Conservation (phyloP, 495 filamentous ascomycete species). For the Daldinia bambusicola region DNA sequence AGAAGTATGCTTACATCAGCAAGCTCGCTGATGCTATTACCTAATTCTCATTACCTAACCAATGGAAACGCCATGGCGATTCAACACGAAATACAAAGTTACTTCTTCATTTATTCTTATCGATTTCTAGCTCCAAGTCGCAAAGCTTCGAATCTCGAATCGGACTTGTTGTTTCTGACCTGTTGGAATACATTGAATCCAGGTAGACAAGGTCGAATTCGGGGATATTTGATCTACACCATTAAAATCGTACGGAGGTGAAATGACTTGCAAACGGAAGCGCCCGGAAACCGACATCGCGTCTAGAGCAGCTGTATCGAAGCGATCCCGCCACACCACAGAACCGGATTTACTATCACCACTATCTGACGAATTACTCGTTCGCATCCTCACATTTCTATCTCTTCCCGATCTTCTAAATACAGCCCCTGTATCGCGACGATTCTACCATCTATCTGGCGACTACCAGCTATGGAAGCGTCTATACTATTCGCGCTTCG, state of each 20-base stretch:
- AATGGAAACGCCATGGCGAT: not conserved
- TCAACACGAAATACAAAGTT: not conserved
- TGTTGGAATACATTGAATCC: not conserved
- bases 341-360: conserved; percentile 59
- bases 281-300: conserved; percentile 30
- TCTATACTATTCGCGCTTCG: conserved; percentile 88
- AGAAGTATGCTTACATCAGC: not conserved
- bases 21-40: not conserved
- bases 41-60: not conserved
- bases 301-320: conserved; percentile 32
- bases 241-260: not conserved
- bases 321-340: conserved; percentile 41
- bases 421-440: conserved; percentile 82
- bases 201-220: not conserved
- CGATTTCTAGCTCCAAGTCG: not conserved
- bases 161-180: not conserved
- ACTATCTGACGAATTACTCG: conserved; percentile 87
- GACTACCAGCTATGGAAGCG: conserved; percentile 94
- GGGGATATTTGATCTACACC: not conserved
- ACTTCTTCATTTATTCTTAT: not conserved
- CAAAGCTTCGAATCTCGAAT: not conserved
- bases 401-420: conserved; percentile 72
- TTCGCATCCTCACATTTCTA: conserved; percentile 84
- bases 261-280: conserved; percentile 46
- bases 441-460: conserved; percentile 75